Percentiles rank a stretch among this genome's conserved stretches.
phyloP scores from a whole-genome alignment of 305 asterid genomes.

The Plantago coronopus region DNA sequence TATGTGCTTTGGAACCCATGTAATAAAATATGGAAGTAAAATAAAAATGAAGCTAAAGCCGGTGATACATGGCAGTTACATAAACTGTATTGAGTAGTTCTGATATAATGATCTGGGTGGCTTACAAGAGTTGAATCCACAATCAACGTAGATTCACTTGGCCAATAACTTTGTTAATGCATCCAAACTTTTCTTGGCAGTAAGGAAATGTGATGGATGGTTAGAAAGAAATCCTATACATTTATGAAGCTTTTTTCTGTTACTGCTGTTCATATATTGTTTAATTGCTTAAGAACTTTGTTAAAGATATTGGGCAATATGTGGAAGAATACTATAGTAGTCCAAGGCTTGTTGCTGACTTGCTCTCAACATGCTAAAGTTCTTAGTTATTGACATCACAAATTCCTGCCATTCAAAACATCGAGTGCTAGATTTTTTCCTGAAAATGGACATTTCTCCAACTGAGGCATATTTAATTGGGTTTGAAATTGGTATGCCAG shows the following conservation, averaged over 20 bases:
- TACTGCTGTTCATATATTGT: not conserved
- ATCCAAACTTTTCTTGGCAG: not conserved
- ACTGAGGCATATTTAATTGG: constrained; percentile 7
- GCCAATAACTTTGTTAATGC: not conserved
- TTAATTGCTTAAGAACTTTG: constrained; percentile 13
- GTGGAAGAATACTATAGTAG: not conserved
- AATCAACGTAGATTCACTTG: no score
- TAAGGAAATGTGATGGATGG: not conserved
- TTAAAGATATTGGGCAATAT: constrained; percentile 1
- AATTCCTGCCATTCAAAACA: constrained; percentile 3
- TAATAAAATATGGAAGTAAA: constrained; percentile 23
- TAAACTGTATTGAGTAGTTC: constrained; percentile 7
- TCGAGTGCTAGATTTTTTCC: not conserved
- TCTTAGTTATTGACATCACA: not conserved
- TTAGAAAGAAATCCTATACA: not conserved
- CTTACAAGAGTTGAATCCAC: no score
- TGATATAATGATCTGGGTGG: constrained; percentile 7
- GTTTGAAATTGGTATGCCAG: constrained; percentile 1
- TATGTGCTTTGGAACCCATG: constrained; percentile 47
- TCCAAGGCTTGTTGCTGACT: not conserved
- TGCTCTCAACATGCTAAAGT: constrained; percentile 1
- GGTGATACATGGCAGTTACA: constrained; percentile 14
- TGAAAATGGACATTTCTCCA: constrained; percentile 1
- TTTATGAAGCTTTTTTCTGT: constrained; percentile 6
- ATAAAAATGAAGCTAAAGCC: constrained; percentile 24